Percentiles rank a stretch among this genome's conserved stretches.
These are phyloP conservation scores for Vinca minor DNA, from an alignment of 257 asterid genomes.

Conservation along the genomic window DNA sequence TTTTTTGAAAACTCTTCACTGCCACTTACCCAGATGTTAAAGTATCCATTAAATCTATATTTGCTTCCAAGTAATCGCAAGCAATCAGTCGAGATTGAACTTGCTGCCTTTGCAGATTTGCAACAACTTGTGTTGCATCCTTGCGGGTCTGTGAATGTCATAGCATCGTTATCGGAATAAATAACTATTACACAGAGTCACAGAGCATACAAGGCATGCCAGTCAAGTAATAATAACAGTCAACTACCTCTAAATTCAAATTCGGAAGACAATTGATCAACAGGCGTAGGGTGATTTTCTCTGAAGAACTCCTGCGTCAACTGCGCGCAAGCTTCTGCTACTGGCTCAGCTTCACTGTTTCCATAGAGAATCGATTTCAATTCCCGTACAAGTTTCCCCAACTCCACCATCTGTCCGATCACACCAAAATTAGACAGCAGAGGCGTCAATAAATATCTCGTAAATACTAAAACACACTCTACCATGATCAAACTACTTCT, in stretches of 20 bases:
- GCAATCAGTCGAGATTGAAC: constrained; percentile 93
- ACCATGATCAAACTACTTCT: background rate
- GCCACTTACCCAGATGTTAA: constrained; percentile 60
- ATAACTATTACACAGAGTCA: background rate
- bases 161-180: no score
- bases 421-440: constrained; percentile 6
- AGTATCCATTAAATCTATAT: constrained; percentile 78
- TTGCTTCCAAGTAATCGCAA: constrained; percentile 86
- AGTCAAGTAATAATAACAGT: constrained; percentile 4
- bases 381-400: constrained; percentile 65
- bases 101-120: constrained; percentile 97
- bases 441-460: background rate
- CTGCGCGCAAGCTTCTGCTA: constrained; percentile 73
- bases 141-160: constrained; percentile 65
- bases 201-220: background rate
- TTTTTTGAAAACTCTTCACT: background rate
- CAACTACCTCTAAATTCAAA: constrained; percentile 65
- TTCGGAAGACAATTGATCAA: constrained; percentile 68
- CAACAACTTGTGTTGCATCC: constrained; percentile 95
- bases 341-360: constrained; percentile 84
- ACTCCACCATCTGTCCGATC: constrained; percentile 74
- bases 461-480: background rate
- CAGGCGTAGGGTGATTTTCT: constrained; percentile 69
- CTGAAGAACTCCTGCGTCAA: constrained; percentile 80
- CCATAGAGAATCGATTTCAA: constrained; percentile 70